Evolutionary conservation across 2,329 filamentous ascomycete genomes (phyloP), one percentile per base, ranked within the genome.

Genomic region (Cladosporium sp.): DNA sequence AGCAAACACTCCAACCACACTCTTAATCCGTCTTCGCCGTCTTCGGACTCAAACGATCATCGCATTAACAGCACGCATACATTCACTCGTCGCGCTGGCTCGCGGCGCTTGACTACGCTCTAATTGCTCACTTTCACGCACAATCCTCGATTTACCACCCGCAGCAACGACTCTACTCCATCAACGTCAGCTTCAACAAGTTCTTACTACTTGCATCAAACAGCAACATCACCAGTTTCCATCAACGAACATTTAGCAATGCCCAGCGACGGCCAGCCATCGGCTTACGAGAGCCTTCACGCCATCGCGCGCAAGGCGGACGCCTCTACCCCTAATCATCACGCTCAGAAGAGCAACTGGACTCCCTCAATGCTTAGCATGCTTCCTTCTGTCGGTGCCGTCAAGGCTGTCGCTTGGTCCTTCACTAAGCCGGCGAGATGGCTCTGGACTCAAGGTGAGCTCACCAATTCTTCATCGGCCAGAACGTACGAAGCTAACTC

Each of bases 271-370:
- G 7, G 22, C 7, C 22, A 28, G 22, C 34, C 37, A 16, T 32
- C 46, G 46, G 46, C 46, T 35, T 37, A 41, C 5, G 22, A 49
- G 34, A 49, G 46, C 46, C 28, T 49, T 19, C 34, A 49, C 11
- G 18, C 19, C 5, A 18, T 49, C 22, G 34, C 35, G 11, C 35
- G 22, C 4, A n/a, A 19, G 18, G 33, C 16, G 28, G 16, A 37
- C n/a, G 16, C 33, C 16, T 18, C 35, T 8, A 3, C 9, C 16
- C 18, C n/a, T 13, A 13, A 31, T n/a, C 8, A 38, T n/a, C 18
- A 46, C 8, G 44, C 34, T 13, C 35, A 6, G n/a, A 18, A 18
- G 11, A 18, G 6, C 28, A 10, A 10, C 10, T 42, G 37, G 38
- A 19, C 14, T 8, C 10, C 14, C 9, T 31, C 46, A 9, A 3